phyloP scores from a whole-genome alignment of 768 basidiomycete genomes.

The Vararia minispora region DNA sequence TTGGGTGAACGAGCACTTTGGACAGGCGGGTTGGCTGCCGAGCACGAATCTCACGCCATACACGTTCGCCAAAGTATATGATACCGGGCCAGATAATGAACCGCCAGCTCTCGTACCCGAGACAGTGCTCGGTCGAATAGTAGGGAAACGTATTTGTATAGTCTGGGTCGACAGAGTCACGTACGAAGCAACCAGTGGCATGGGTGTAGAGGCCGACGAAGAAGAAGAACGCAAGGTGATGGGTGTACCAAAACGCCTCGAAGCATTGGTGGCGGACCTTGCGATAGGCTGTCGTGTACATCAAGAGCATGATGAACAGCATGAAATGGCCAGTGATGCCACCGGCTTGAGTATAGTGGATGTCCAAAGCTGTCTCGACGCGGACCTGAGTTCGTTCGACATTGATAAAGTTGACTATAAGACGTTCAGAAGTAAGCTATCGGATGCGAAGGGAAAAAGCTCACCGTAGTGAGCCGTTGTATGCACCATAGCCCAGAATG shows the following conservation, averaged over 20 bases:
- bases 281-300: constrained; percentile 82
- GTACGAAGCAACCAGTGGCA: constrained; percentile 89
- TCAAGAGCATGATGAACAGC: constrained; percentile 84
- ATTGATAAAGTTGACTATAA: constrained; percentile 86
- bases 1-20: constrained; percentile 80
- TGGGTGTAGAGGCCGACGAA: constrained; percentile 83
- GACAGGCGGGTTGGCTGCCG: constrained; percentile 64
- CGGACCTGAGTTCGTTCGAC: constrained; percentile 81
- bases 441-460: too few relatives aligned
- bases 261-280: constrained; percentile 83
- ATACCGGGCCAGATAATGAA: constrained; percentile 88
- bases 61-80: constrained; percentile 76
- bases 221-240: constrained; percentile 88
- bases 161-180: constrained; percentile 61
- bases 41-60: constrained; percentile 72
- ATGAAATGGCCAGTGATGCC: constrained; percentile 91
- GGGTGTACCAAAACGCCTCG: constrained; percentile 94
- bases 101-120: constrained; percentile 84
- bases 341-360: constrained; percentile 80
- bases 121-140: constrained; percentile 74
- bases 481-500: constrained; percentile 86
- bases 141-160: constrained; percentile 65
- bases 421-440: too few relatives aligned
- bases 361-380: constrained; percentile 58
- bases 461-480: constrained; percentile 87